Percentiles rank a stretch among this genome's conserved stretches.
Evolutionary conservation across 2,329 filamentous ascomycete genomes (phyloP).

Genomic region (Diaporthe australafricana): DNA sequence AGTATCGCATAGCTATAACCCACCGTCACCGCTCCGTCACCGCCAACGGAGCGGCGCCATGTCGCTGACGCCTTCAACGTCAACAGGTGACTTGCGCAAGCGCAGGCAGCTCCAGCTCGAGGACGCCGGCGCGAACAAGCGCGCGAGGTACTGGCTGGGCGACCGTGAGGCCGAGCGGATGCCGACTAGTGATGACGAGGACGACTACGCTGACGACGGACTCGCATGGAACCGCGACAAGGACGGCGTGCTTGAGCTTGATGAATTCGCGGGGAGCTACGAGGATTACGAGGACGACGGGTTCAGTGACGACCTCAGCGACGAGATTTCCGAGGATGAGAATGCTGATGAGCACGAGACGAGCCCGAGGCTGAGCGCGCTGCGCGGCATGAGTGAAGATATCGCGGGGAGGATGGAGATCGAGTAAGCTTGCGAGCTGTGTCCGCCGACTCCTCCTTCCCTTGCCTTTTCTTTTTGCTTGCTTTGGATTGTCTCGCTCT

Average conservation of each 20-base stretch:
- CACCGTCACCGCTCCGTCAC: slow-evolving; percentile 52
- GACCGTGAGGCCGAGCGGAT: slow-evolving; percentile 67
- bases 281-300: slow-evolving; percentile 62
- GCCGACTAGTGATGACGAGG: slow-evolving; percentile 57
- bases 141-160: slow-evolving; percentile 89
- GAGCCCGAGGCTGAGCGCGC: slow-evolving; percentile 50
- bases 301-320: slow-evolving; percentile 51
- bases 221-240: slow-evolving; percentile 69
- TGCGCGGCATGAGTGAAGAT: slow-evolving; percentile 72
- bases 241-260: slow-evolving; percentile 67
- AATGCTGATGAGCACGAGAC: slow-evolving; percentile 49
- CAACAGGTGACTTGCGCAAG: slow-evolving; percentile 40
- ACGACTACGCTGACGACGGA: slow-evolving; percentile 61
- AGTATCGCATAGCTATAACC: slow-evolving; percentile 71
- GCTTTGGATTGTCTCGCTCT: neutral
- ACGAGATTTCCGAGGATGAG: slow-evolving; percentile 49
- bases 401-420: slow-evolving; percentile 73
- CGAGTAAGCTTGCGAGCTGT: slow-evolving; percentile 47
- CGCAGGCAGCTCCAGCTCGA: slow-evolving; percentile 46
- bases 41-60: slow-evolving; percentile 48
- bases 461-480: neutral
- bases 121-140: slow-evolving; percentile 74
- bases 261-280: slow-evolving; percentile 59
- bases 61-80: slow-evolving; percentile 39
- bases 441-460: neutral